These are phyloP conservation scores for Pseudocercospora ulei DNA, from an alignment of 2,329 filamentous ascomycete genomes.

Conservation along the genomic window DNA sequence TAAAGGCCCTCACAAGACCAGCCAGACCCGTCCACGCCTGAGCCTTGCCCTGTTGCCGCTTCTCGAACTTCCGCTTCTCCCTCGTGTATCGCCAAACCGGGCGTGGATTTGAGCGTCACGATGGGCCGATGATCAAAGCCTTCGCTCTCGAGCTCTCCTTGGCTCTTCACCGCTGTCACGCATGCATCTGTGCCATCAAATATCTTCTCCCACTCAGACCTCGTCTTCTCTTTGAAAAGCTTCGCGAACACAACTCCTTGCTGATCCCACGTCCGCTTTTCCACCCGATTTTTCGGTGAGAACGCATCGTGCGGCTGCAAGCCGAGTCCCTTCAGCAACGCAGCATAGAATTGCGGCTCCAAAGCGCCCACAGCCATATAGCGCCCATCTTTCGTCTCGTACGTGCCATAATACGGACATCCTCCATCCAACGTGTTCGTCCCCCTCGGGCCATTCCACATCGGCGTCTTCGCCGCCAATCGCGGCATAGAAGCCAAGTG, in stretches of 20 bases:
- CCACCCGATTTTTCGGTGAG: slow-evolving; percentile 45
- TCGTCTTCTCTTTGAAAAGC: slow-evolving; percentile 59
- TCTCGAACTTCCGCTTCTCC: slow-evolving; percentile 38
- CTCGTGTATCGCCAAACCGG: slow-evolving; percentile 53
- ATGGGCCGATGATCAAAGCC: slow-evolving; percentile 60
- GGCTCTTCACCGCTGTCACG: slow-evolving; percentile 75
- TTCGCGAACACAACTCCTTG: slow-evolving; percentile 53
- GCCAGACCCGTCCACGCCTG: slow-evolving; percentile 55
- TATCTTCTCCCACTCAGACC: slow-evolving; percentile 69
- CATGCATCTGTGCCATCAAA: slow-evolving; percentile 92
- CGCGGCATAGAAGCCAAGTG: slow-evolving; percentile 73
- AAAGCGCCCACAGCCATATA: slow-evolving; percentile 82
- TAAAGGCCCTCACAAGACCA: slow-evolving; percentile 53
- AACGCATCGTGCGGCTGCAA: slow-evolving; percentile 40
- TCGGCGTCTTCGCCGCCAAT: slow-evolving; percentile 52
- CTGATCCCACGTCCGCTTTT: slow-evolving; percentile 57
- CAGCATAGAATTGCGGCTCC: slow-evolving; percentile 73
- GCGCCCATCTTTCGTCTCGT: slow-evolving; percentile 67
- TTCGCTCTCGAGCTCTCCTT: slow-evolving; percentile 56
- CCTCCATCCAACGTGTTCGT: slow-evolving; percentile 74
- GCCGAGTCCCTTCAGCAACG: slow-evolving; percentile 57
- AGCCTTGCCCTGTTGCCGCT: slow-evolving; percentile 50
- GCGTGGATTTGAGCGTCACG: slow-evolving; percentile 60
- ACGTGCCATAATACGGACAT: slow-evolving; percentile 80
- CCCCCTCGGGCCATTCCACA: slow-evolving; percentile 58